Base-by-base conservation (phyloP, 192 early-diverging fungal species). In the Dispira parvispora region DNA sequence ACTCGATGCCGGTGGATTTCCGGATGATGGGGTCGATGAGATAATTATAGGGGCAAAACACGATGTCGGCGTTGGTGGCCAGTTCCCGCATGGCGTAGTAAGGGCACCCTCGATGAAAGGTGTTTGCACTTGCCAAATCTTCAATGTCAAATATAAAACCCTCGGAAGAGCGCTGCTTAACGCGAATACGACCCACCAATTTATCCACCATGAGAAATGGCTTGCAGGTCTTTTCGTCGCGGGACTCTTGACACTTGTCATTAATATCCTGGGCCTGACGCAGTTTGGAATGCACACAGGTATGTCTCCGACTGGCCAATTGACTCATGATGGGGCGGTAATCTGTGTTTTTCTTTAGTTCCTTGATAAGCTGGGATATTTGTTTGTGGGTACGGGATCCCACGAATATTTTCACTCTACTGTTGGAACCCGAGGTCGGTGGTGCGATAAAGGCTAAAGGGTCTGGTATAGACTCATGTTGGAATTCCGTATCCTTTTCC, bases 31-130 rank as follows among this genome's bases (percentile, higher is more conserved):
- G 83, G 64, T 83, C 81, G 46, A 85, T 67, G 0, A 85, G 69
- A 42, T 85, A 85, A 45, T 85, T 83, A 63, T 85, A 85, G 0
- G 83, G 83, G 43, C 80, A 82, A 56, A 85, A 83, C 4, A 85
- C 63, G 18, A 85, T 61, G 6, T 85, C 77, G 6, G 81, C 81
- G 2, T 26, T 46, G 8, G 56, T 68, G 9, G 73, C 64, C 18
- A 80, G 10, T 8, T 68, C 73, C 27, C 75, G 72, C 6, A 77
- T 49, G 2, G 81, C 75, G 64, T 67, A 85, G 64, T 83, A 85
- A 1, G 83, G 75, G 26, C 83, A 85, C 2, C 68, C 75, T 42
- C 49, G 27, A 32, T 14, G n/a, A 18, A 62, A 26, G 49, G 61
- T 71, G 8, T 74, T 78, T 11, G 79, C 28, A 0, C 55, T 64